phyloP scores from a whole-genome alignment of 2,329 filamentous ascomycete genomes.

The Knoxdaviesia capensis region DNA sequence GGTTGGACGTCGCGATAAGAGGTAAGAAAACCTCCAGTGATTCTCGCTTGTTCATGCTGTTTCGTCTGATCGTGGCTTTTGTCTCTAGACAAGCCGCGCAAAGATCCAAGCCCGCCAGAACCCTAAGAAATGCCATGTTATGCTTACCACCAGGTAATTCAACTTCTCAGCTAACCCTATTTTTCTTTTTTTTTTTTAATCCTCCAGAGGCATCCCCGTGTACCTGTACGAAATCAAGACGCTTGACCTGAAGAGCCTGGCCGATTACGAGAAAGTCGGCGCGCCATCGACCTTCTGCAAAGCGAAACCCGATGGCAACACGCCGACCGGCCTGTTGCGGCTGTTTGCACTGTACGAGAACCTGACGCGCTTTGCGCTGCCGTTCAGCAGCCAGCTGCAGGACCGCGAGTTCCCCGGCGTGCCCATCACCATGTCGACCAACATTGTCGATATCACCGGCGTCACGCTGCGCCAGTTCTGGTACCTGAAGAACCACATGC shows the following conservation, averaged over 20 bases:
- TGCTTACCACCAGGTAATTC: too few species aligned
- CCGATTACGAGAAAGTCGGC: conserved; percentile 50
- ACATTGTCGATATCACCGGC: conserved; percentile 81
- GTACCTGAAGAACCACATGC: conserved; percentile 88
- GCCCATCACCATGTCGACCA: conserved; percentile 83
- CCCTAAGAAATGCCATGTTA: too few species aligned
- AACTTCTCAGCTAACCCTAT: too few species aligned
- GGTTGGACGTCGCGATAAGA: conserved; percentile 62
- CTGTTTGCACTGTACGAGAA: conserved; percentile 91
- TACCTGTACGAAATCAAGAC: conserved; percentile 78
- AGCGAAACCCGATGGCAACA: conserved; percentile 45
- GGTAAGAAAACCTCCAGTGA: too few species aligned
- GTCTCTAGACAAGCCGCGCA: too few species aligned
- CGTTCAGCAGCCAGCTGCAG: conserved; percentile 57
- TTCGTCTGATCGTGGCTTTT: too few species aligned
- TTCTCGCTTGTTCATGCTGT: too few species aligned
- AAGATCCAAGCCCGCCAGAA: too few species aligned
- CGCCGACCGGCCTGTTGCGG: conserved; percentile 56
- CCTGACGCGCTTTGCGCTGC: conserved; percentile 69
- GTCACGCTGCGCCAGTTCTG: conserved; percentile 88
- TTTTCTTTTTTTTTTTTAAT: too few species aligned
- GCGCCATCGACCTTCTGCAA: conserved; percentile 36
- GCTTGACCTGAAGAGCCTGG: conserved; percentile 64
- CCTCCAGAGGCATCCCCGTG: conserved; percentile 69
- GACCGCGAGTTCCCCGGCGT: conserved; percentile 54